Percentiles rank a stretch among this genome's conserved stretches.
phyloP scores from a whole-genome alignment of 768 basidiomycete genomes.

The Lactarius hengduanensis region DNA sequence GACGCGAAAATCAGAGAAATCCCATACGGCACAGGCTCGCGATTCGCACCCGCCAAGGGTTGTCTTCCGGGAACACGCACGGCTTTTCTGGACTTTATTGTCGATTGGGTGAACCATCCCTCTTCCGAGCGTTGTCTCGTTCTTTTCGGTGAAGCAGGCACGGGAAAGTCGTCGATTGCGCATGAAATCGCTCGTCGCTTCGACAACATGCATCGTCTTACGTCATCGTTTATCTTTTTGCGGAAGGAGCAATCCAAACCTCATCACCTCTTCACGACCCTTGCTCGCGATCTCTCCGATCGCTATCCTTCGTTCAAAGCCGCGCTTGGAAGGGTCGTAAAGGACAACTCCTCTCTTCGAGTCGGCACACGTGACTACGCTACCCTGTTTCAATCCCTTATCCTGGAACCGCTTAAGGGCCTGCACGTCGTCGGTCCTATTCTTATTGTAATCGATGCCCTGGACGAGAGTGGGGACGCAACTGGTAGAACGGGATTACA shows the following conservation, averaged over 20 bases:
- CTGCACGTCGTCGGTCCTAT: background rate
- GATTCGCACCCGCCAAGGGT: background rate
- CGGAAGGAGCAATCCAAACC: background rate
- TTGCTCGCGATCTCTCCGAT: background rate
- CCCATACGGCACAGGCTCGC: background rate
- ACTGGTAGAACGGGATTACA: background rate
- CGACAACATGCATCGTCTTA: background rate
- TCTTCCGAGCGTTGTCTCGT: background rate
- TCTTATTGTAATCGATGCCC: background rate
- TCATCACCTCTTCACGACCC: constrained; percentile 1
- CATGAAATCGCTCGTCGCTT: background rate
- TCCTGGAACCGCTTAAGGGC: background rate
- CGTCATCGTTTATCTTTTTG: background rate
- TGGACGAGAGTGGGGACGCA: constrained; percentile 4
- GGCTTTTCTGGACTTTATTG: background rate
- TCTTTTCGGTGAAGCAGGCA: background rate
- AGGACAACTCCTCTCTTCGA: background rate
- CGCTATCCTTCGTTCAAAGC: background rate
- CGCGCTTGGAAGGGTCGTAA: background rate
- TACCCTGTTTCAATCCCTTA: background rate
- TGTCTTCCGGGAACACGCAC: background rate
- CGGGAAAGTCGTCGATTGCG: background rate
- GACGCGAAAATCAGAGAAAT: background rate
- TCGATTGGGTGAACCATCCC: background rate
- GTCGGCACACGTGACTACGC: background rate